Conservation (phyloP, 1,284 basidiomycete species). For the Irpex sp. region DNA sequence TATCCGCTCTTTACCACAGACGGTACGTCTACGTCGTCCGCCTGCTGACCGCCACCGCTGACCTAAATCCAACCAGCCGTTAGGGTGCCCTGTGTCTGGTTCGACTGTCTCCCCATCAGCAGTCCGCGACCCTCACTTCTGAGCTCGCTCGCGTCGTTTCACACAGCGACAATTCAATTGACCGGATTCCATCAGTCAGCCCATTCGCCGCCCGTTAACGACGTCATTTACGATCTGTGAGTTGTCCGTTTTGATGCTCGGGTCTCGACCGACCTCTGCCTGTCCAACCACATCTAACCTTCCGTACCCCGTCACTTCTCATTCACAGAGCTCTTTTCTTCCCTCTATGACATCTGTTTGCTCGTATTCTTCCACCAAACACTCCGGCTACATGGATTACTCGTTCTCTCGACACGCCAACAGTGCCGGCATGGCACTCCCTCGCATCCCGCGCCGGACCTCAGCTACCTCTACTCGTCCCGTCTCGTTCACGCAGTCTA, state of each 20-base stretch:
- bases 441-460: constrained; percentile 11
- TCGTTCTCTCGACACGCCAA: constrained; percentile 12
- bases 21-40: neutral
- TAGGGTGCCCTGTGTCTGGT: constrained; percentile 2
- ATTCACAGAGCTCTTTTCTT: neutral
- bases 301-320: neutral
- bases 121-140: neutral
- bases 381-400: constrained; percentile 8
- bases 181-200: neutral
- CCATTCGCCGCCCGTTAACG: constrained; percentile 3
- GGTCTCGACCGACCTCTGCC: constrained; percentile 7
- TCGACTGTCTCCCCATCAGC: constrained; percentile 3
- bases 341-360: constrained; percentile 13
- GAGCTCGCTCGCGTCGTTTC: neutral
- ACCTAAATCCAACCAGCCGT: constrained; percentile 3
- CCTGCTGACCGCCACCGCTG: neutral
- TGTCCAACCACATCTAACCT: neutral
- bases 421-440: constrained; percentile 11
- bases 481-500: neutral
- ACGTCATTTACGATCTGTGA: constrained; percentile 15
- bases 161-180: neutral
- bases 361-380: constrained; percentile 6
- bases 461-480: constrained; percentile 3
- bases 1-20: constrained; percentile 2
- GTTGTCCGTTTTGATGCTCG: constrained; percentile 6